Conservation (phyloP, 2,329 filamentous ascomycete genomes). For the Emmonsia crescens region DNA sequence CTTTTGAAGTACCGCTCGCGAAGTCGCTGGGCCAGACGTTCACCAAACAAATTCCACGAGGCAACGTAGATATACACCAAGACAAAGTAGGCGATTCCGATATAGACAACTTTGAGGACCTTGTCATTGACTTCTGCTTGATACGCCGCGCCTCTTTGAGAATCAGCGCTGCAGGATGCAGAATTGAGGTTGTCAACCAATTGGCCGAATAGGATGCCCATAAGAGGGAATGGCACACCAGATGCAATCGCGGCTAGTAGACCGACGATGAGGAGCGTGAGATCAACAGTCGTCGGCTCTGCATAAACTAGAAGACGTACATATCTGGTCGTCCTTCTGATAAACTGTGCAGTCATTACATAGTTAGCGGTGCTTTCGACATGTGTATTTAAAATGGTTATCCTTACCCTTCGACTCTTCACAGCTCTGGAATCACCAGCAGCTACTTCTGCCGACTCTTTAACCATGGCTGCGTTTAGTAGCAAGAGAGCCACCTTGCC, state of each 20-base stretch:
- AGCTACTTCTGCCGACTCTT: neutral
- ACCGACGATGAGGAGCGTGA: conserved; percentile 14
- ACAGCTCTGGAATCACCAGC: neutral
- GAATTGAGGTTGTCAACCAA: conserved; percentile 23
- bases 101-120: conserved; percentile 44
- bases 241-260: conserved; percentile 20
- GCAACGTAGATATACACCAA: conserved; percentile 49
- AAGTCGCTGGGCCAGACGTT: conserved; percentile 47
- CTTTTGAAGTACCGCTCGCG: conserved; percentile 47
- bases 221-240: conserved; percentile 23
- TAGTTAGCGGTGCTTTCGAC: neutral
- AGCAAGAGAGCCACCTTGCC: neutral
- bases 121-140: conserved; percentile 42
- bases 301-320: conserved; percentile 12
- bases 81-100: conserved; percentile 47
- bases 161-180: conserved; percentile 12
- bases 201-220: conserved; percentile 23
- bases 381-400: neutral
- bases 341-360: neutral
- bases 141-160: conserved; percentile 15
- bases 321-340: conserved; percentile 7
- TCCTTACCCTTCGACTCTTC: neutral
- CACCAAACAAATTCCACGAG: conserved; percentile 50
- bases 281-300: conserved; percentile 11
- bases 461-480: neutral